Evolutionary conservation across 192 early-diverging fungal genomes (phyloP), one percentile per base, ranked within the genome.

Genomic region (Bifiguratus adelaidae): DNA sequence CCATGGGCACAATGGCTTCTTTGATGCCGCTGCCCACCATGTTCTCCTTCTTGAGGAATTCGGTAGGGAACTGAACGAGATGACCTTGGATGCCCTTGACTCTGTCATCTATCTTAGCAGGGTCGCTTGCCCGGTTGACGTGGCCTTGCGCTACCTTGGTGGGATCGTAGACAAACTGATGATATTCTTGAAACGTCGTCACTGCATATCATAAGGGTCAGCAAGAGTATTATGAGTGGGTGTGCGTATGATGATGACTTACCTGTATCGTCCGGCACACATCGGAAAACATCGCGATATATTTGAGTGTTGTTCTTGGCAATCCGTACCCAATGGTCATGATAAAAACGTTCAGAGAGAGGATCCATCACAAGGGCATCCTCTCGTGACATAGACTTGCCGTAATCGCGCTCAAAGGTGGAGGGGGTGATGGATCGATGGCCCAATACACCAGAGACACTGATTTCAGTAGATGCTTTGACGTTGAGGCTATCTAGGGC

Each of bases 241-340:
- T 35, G 13, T 27, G 5, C 12, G 44, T 46, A 27, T 9, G 20
- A 27, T 9, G 8, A 26, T 35, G 9, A 60, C 37, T 67, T 65
- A 24, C 83, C 70, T 0, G 84, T 82, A 30, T 92, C 80, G 59
- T 92, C 88, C 4, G 89, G 91, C 13, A 94, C 80, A 61, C 86
- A 88, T 6, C 74, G 71, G 58, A 92, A 94, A 7, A 91, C 72
- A 2, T 84, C 77, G 13, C 88, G 65, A 56, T 81, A 89, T 0
- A 79, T 61, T 30, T 52, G 34, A 12, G 83, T 83, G 48, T 94
- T 94, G 2, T 26, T 66, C 3, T 55, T 44, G 2, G 88, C 86
- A 0, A 71, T 80, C 2, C 30, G 46, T 29, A 48, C 60, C 85
- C 80, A 87, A 33, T 77, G 49, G 1, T 73, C 44, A 22, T 67